Conservation (phyloP, 805 yeast genomes). For the Yarrowia bubula region DNA sequence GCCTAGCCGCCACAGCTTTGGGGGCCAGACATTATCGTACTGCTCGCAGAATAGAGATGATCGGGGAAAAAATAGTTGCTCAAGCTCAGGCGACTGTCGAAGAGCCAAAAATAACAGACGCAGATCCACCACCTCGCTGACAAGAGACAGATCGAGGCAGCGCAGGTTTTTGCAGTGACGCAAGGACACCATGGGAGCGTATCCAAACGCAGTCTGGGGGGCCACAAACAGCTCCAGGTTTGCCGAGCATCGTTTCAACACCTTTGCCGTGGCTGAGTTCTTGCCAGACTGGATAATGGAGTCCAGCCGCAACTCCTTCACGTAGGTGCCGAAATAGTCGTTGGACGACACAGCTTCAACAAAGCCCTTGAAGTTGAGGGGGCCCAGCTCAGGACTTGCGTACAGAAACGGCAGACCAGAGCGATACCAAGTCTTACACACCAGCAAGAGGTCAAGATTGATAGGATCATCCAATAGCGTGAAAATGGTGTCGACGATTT, state of each 20-base stretch:
- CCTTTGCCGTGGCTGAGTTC: constrained; percentile 81
- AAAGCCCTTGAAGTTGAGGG: constrained; percentile 68
- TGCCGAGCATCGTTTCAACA: constrained; percentile 72
- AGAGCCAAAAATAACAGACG: constrained; percentile 77
- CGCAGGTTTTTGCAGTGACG: constrained; percentile 63
- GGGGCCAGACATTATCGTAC: constrained; percentile 72
- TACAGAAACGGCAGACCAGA: constrained; percentile 67
- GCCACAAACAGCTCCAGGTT: constrained; percentile 72
- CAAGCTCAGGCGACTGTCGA: constrained; percentile 56
- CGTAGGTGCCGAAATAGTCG: constrained; percentile 53
- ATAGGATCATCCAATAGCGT: constrained; percentile 34
- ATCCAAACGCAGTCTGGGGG: constrained; percentile 93
- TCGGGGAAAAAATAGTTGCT: constrained; percentile 82
- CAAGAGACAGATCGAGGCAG: constrained; percentile 74
- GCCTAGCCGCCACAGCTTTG: constrained; percentile 64
- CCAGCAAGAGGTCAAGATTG: constrained; percentile 46
- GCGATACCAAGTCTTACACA: constrained; percentile 60
- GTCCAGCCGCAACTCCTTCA: constrained; percentile 68
- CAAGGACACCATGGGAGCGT: constrained; percentile 80
- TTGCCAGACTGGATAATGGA: constrained; percentile 85
- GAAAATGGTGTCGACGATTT: constrained; percentile 47
- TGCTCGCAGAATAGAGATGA: constrained; percentile 68
- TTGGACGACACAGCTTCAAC: constrained; percentile 59
- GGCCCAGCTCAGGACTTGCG: constrained; percentile 56
- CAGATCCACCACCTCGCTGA: constrained; percentile 85